A percentile compares a stretch with the other conserved stretches of the same genome.
phyloP scores from a whole-genome alignment of 345 rosid species.

The Rhizophora apiculata region DNA sequence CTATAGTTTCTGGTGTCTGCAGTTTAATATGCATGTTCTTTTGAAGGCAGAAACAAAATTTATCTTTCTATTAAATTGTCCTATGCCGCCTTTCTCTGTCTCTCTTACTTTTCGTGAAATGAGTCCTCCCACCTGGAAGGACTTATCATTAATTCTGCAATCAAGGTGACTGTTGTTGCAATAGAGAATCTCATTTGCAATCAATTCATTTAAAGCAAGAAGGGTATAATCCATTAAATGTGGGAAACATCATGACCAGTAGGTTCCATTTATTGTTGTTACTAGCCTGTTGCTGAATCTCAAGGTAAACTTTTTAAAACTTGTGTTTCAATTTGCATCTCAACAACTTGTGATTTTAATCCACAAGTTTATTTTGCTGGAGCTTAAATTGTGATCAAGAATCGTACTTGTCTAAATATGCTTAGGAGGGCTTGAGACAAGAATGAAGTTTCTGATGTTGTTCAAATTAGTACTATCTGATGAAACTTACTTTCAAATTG shows the following conservation, averaged over 20 bases:
- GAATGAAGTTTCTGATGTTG: too few relatives aligned
- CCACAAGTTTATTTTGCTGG: too few relatives aligned
- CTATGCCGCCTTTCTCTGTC: neutral
- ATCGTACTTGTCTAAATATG: neutral
- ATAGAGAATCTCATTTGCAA: slow-evolving; percentile 11
- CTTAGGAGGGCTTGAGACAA: too few relatives aligned
- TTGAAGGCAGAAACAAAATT: too few relatives aligned
- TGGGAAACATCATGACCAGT: neutral
- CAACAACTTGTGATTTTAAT: neutral
- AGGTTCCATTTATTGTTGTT: neutral
- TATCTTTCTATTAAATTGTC: neutral
- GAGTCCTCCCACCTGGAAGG: neutral
- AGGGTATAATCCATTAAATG: neutral
- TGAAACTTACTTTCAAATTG: neutral
- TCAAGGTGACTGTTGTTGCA: slow-evolving; percentile 5
- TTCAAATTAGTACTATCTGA: too few relatives aligned
- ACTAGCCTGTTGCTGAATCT: slow-evolving; percentile 7
- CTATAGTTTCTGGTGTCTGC: too few relatives aligned
- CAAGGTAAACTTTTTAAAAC: neutral
- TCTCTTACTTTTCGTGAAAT: slow-evolving; percentile 3
- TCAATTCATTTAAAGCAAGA: neutral
- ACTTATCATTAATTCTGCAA: slow-evolving; percentile 10
- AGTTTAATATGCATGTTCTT: too few relatives aligned
- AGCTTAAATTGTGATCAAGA: neutral
- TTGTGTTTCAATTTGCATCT: neutral